A percentile compares a stretch with the other conserved stretches of the same genome.
Evolutionary conservation across 208 protist species (phyloP).

Genomic region (Trichomonas tenax): DNA sequence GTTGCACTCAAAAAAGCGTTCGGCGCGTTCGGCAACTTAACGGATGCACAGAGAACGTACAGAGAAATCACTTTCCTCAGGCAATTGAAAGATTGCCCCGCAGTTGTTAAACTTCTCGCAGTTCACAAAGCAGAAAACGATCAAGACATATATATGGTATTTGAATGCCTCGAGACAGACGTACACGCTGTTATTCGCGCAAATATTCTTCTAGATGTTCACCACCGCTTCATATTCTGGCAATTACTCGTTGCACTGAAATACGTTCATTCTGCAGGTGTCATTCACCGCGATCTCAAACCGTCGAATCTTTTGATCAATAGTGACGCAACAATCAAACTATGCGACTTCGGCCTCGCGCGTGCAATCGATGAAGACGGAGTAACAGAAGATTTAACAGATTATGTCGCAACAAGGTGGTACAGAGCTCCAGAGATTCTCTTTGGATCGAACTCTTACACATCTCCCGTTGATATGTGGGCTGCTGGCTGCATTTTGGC

Average conservation of each 20-base stretch:
- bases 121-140: conserved; percentile 58
- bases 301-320: conserved; percentile 86
- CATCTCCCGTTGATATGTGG: conserved; percentile 32
- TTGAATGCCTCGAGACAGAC: conserved; percentile 57
- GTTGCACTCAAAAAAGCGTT: conserved; percentile 62
- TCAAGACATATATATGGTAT: conserved; percentile 55
- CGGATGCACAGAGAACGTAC: conserved; percentile 56
- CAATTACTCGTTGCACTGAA: conserved; percentile 47
- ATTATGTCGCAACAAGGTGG: conserved; percentile 42
- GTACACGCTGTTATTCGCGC: conserved; percentile 55
- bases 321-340: conserved; percentile 72
- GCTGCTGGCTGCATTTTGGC: conserved; percentile 35
- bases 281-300: conserved; percentile 80
- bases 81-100: conserved; percentile 40
- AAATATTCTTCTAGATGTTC: conserved; percentile 53
- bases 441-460: conserved; percentile 13
- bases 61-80: conserved; percentile 56
- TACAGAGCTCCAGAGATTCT: conserved; percentile 9
- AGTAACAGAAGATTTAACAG: conserved; percentile 26
- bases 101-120: conserved; percentile 52
- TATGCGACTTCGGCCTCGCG: conserved; percentile 83
- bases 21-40: conserved; percentile 54
- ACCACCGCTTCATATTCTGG: conserved; percentile 55
- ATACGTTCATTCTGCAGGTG: conserved; percentile 38
- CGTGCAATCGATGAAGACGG: conserved; percentile 1